Percentiles rank a stretch among this genome's conserved stretches.
These are phyloP conservation scores for Myxozyma geophila DNA, from an alignment of 805 yeast genomes.

Conservation along the genomic window DNA sequence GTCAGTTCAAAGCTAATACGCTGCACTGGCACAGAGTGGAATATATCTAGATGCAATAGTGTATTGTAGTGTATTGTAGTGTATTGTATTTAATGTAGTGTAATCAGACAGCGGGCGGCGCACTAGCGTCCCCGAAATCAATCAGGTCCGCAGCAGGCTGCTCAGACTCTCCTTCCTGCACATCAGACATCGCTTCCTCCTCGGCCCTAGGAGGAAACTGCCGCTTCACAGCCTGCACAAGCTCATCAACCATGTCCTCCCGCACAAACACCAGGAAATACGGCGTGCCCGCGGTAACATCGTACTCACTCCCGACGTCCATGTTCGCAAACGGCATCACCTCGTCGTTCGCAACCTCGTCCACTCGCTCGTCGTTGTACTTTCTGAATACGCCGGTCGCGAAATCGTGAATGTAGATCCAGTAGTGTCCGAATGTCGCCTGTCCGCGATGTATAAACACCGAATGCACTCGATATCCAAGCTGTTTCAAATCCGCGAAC, in stretches of 20 bases:
- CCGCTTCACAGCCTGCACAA: slow-evolving; percentile 30
- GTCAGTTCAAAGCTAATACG: too few species aligned
- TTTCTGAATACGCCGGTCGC: slow-evolving; percentile 72
- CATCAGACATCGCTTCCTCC: neutral
- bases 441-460: slow-evolving; percentile 94
- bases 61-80: too few species aligned
- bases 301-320: slow-evolving; percentile 44
- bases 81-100: too few species aligned
- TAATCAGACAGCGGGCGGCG: too few species aligned
- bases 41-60: too few species aligned
- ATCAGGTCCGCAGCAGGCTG: too few species aligned
- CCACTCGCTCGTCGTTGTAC: slow-evolving; percentile 94
- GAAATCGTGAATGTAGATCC: slow-evolving; percentile 89
- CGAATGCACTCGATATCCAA: slow-evolving; percentile 85
- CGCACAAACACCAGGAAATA: slow-evolving; percentile 85
- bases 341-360: slow-evolving; percentile 64
- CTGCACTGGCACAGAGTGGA: too few species aligned
- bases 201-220: neutral
- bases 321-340: slow-evolving; percentile 54
- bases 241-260: slow-evolving; percentile 49
- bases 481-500: slow-evolving; percentile 61
- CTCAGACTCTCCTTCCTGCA: neutral
- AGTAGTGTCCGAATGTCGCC: slow-evolving; percentile 95
- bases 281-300: slow-evolving; percentile 75
- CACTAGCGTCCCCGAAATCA: too few species aligned